Base-by-base conservation (phyloP, 2,329 filamentous ascomycete species). In the Cytospora paraplurivora region DNA sequence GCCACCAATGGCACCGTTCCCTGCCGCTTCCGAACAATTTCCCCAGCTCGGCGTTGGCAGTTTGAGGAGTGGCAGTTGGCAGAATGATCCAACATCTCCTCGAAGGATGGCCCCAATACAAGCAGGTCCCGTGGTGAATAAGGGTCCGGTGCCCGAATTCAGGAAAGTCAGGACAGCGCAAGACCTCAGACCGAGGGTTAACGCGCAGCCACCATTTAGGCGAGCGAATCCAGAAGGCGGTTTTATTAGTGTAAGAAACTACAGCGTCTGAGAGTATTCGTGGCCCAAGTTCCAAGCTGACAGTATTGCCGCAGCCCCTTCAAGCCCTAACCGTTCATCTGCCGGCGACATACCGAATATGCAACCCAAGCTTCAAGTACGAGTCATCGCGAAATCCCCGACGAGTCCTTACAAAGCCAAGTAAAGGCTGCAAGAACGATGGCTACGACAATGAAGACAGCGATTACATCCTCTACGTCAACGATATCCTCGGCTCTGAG, bases 361-460 rank as follows among this genome's bases (percentile, higher is more conserved):
- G 95, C 81, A 99, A 99, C 75, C 93, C 93, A 3, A 88, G 86
- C 71, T 99, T 99, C 83, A 97, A 99, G 80, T 99, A 99, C 78
- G 95, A 99, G 75, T 97, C 95, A 17, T 97, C 95, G 60, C 87
- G 95, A 69, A 99, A 99, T 73, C 95, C 95, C 47, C 90, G 95
- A 67, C 87, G 95, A 75, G 95, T 99, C 56, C 83, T 99, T 69
- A 99, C 95, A 17, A 99, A 99, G 77, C 95, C 95, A 8, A 98
- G 95, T 84, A 99, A 99, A 79, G 95, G 95, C 15, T 87, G 91
- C 67, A 99, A 99, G 83, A 99, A 99, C 73, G 95, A 99, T 79
- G 95, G 95, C 4, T 99, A 95, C 73, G 95, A 99, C 74, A 99
- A 99, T 70, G 95, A 99, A 75, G 95, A 99, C 70, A 98, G 95